Percentiles rank a stretch among this genome's conserved stretches.
Evolutionary conservation across 805 yeast species (phyloP).

Genomic region (Cyberlindnera bimundalis): DNA sequence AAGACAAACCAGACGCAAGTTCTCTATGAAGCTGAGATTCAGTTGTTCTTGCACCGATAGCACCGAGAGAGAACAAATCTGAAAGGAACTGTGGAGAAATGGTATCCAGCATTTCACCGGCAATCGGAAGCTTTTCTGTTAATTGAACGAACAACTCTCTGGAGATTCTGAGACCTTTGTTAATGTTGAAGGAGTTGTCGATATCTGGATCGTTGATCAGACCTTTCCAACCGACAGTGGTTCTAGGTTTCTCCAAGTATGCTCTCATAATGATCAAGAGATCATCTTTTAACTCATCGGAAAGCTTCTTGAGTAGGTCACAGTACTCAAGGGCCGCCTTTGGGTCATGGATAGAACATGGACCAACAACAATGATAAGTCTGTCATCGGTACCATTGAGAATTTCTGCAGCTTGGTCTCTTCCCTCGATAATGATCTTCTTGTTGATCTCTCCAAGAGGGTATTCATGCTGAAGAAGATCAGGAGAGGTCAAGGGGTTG

Average conservation of each 20-base stretch:
- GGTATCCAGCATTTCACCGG: constrained; percentile 96
- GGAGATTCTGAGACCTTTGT: constrained; percentile 88
- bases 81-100: constrained; percentile 94
- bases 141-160: constrained; percentile 82
- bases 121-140: constrained; percentile 85
- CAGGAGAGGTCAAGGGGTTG: constrained; percentile 96
- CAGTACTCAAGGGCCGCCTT: constrained; percentile 90
- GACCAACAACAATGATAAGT: constrained; percentile 86
- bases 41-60: constrained; percentile 98
- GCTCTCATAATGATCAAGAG: constrained; percentile 94
- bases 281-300: constrained; percentile 66
- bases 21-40: constrained; percentile 98
- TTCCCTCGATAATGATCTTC: constrained; percentile 65
- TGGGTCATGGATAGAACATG: constrained; percentile 96
- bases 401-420: constrained; percentile 70
- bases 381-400: constrained; percentile 84
- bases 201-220: constrained; percentile 95
- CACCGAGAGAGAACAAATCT: constrained; percentile 93
- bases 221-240: constrained; percentile 99
- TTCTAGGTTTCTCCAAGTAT: constrained; percentile 95
- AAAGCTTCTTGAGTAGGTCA: constrained; percentile 51
- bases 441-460: constrained; percentile 62
- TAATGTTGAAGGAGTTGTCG: constrained; percentile 87
- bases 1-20: constrained; percentile 91
- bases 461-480: constrained; percentile 80